Conservation (phyloP, 805 yeast species). For the Wickerhamiella alocasiicola region DNA sequence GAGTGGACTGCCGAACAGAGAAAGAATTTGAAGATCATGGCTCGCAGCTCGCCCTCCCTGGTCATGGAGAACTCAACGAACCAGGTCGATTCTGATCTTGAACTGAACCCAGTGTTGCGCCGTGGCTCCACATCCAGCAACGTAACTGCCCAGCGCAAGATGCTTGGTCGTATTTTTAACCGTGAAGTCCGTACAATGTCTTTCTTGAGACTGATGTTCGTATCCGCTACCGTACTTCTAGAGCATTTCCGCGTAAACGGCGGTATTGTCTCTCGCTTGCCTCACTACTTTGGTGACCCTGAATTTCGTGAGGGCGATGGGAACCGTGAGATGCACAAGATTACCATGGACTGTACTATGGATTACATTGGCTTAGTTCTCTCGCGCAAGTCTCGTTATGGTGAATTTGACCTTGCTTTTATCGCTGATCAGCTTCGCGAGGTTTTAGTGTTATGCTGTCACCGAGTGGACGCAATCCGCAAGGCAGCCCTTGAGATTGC, state of each 20-base stretch:
- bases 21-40: constrained; percentile 50
- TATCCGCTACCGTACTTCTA: constrained; percentile 67
- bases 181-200: constrained; percentile 29
- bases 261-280: constrained; percentile 69
- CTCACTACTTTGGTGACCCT: constrained; percentile 78
- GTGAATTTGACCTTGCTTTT: constrained; percentile 42
- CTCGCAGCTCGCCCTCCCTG: constrained; percentile 75
- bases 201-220: constrained; percentile 55
- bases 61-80: constrained; percentile 72
- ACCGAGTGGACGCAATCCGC: constrained; percentile 62
- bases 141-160: constrained; percentile 53
- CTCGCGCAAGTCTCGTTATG: constrained; percentile 41
- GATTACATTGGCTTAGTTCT: constrained; percentile 37
- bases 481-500: constrained; percentile 69
- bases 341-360: constrained; percentile 47
- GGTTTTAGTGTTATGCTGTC: constrained; percentile 60
- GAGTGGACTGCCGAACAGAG: constrained; percentile 36
- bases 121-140: constrained; percentile 79
- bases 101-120: constrained; percentile 78
- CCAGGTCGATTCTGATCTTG: constrained; percentile 82
- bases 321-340: constrained; percentile 51
- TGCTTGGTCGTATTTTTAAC: constrained; percentile 35
- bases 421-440: constrained; percentile 59
- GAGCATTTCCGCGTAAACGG: constrained; percentile 67
- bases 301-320: constrained; percentile 56